Percentiles rank a stretch among this genome's conserved stretches.
Conservation (phyloP, 208 protist genomes). For the Trypanosomatidae sp. region DNA sequence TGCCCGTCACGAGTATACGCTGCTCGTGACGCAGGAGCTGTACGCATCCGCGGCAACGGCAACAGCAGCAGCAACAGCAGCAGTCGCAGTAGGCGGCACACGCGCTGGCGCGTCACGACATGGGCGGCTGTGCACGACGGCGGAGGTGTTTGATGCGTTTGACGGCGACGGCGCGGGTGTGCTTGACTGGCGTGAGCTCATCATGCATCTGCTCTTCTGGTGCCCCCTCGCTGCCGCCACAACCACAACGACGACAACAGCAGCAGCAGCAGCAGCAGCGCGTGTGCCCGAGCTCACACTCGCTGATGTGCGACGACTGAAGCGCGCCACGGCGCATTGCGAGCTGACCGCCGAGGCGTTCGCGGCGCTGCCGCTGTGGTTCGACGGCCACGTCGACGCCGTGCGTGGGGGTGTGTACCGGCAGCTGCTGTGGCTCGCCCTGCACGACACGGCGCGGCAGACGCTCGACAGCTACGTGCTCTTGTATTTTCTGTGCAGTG, state of each 20-base stretch:
- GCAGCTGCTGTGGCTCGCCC: conserved; percentile 57
- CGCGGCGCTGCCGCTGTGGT: conserved; percentile 46
- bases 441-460: conserved; percentile 14
- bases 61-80: neutral
- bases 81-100: too few species aligned
- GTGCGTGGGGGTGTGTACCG: conserved; percentile 42
- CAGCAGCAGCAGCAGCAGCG: neutral
- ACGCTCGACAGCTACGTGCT: conserved; percentile 31
- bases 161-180: conserved; percentile 35
- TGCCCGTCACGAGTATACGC: conserved; percentile 36
- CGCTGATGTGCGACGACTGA: conserved; percentile 29
- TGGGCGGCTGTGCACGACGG: conserved; percentile 9
- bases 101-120: too few species aligned
- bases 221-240: conserved; percentile 14
- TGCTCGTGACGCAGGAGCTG: conserved; percentile 32
- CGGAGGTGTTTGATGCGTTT: conserved; percentile 54
- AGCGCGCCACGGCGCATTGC: conserved; percentile 15
- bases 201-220: conserved; percentile 80
- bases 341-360: conserved; percentile 35
- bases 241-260: neutral
- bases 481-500: conserved; percentile 60
- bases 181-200: conserved; percentile 77
- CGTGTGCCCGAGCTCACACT: conserved; percentile 30
- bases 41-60: conserved; percentile 27
- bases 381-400: conserved; percentile 22